Evolutionary conservation across 768 basidiomycete species (phyloP).

Genomic region (Trametes maxima): DNA sequence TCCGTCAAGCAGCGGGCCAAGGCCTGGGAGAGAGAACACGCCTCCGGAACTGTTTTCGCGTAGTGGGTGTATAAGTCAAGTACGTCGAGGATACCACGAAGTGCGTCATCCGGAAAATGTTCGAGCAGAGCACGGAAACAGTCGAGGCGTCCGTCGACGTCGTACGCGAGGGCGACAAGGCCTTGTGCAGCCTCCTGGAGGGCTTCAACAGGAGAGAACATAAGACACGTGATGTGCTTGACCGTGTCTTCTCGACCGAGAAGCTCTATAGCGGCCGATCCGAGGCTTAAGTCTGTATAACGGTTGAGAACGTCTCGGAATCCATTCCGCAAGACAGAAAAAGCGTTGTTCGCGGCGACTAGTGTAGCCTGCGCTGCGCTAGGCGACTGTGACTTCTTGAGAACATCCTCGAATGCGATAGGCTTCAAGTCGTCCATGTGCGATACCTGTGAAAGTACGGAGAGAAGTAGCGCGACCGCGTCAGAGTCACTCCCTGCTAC

Average conservation of each 20-base stretch:
- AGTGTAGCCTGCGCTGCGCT: conserved; percentile 39
- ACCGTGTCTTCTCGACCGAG: conserved; percentile 59
- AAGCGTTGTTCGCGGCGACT: conserved; percentile 60
- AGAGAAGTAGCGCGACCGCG: conserved; percentile 60
- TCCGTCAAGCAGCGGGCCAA: conserved; percentile 93
- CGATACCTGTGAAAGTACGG: conserved; percentile 57
- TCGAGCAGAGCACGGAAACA: conserved; percentile 81
- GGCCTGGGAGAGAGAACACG: conserved; percentile 84
- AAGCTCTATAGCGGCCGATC: conserved; percentile 53
- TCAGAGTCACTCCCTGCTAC: conserved; percentile 60
- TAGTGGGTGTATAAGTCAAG: conserved; percentile 65
- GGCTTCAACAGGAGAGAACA: conserved; percentile 81
- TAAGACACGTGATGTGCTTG: conserved; percentile 61
- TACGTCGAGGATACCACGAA: conserved; percentile 73
- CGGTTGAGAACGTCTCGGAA: conserved; percentile 64
- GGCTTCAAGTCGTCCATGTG: conserved; percentile 67
- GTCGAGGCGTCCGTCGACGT: conserved; percentile 86
- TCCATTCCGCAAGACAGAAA: conserved; percentile 59
- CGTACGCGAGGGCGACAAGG: conserved; percentile 83
- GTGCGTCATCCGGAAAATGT: conserved; percentile 61
- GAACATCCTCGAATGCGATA: conserved; percentile 47
- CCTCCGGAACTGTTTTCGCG: conserved; percentile 73
- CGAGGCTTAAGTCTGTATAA: conserved; percentile 63
- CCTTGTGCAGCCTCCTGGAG: conserved; percentile 76
- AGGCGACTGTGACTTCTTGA: conserved; percentile 34